These are phyloP conservation scores for Quercus phellos DNA, from an alignment of 331 rosid genomes.

Conservation along the genomic window DNA sequence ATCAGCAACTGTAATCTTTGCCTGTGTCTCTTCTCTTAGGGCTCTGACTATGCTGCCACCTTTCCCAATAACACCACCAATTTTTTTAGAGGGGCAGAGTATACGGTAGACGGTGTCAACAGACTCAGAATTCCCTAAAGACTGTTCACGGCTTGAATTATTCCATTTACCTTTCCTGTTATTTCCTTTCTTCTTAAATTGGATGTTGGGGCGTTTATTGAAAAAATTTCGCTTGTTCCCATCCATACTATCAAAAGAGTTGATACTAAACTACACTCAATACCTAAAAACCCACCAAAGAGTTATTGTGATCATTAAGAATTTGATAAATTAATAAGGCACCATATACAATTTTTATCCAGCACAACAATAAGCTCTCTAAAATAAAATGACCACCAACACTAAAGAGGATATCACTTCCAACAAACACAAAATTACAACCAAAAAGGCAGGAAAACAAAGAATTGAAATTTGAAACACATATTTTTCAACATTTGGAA, in stretches of 20 bases:
- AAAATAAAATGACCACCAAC: background rate
- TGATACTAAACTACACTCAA: background rate
- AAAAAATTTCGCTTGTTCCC: constrained; percentile 21
- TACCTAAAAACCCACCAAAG: background rate
- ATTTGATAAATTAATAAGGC: background rate
- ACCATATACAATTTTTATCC: background rate
- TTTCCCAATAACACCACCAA: constrained; percentile 39
- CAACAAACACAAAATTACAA: background rate
- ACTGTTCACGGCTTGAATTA: constrained; percentile 7
- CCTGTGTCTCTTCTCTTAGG: constrained; percentile 26
- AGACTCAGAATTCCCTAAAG: constrained; percentile 17
- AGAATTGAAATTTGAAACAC: background rate
- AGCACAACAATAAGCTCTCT: background rate
- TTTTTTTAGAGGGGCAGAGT: constrained; percentile 33
- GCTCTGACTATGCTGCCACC: constrained; percentile 30
- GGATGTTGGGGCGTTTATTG: constrained; percentile 4
- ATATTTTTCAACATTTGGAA: background rate
- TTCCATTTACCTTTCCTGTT: constrained; percentile 22
- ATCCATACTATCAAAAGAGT: constrained; percentile 16
- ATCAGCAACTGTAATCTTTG: constrained; percentile 35
- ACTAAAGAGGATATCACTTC: background rate
- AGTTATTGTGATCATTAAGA: background rate
- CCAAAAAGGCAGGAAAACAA: background rate
- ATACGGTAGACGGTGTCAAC: constrained; percentile 29
- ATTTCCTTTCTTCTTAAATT: constrained; percentile 27